Base-by-base conservation (phyloP, 495 filamentous ascomycete genomes). In the Penicillium argentinense region DNA sequence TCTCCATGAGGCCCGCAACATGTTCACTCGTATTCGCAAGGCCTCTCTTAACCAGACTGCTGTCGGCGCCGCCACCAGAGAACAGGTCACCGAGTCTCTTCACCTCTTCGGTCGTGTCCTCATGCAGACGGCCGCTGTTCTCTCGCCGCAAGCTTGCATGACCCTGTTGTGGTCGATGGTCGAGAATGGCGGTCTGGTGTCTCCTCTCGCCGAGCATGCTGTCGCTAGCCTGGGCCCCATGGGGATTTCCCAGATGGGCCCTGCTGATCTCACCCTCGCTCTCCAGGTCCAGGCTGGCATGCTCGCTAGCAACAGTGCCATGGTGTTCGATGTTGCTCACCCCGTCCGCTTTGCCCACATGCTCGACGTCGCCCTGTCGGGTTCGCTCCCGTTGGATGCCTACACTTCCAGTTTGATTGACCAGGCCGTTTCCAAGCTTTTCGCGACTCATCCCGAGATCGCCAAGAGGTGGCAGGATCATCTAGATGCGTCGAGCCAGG, bases 21-120 rank as follows among this genome's bases (percentile, higher is more conserved):
- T 93, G 84, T 95, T 96, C 62, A 69, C 78, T 46, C 86, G 86
- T 29, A 86, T 95, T 49, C 84, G 87, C 46, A 77, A 78, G 34
- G 57, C 72, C 28, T 72, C 74, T 42, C 42, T 54, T 18, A 45
- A 51, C n/a, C 32, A 67, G 24, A 19, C 28, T 39, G 72, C 60
- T 17, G 54, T 51, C 48, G 47, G 49, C 40, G 39, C 73, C 37
- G 54, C 53, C 22, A 60, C 84, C 39, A 67, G 77, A 22, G 89
- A 92, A 53, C 84, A 91, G 66, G 86, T 96, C 38, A 92, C 95
- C 54, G 92, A 97, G 61, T 87, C 83, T 13, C 74, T 88, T 42
- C 86, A 92, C 54, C 86, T 95, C 54, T 80, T 96, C 40, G 79
- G 76, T 37, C 69, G 67, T 9, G 72, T 80, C 47, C 64, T 85